Conservation (phyloP, 345 rosid genomes). For the Camelina hispida region DNA sequence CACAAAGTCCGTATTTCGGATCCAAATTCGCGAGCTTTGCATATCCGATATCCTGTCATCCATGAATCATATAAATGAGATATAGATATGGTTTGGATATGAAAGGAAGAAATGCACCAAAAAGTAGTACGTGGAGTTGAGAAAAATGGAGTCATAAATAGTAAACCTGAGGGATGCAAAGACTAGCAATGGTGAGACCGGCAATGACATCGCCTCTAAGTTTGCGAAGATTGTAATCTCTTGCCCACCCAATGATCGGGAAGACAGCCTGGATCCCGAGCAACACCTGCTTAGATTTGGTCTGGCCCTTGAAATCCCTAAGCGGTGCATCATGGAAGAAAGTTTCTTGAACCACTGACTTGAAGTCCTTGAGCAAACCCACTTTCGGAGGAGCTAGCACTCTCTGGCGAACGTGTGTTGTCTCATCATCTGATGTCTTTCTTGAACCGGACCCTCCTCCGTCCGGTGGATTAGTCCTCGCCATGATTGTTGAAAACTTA, state of each 20-base stretch:
- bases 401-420: conserved; percentile 48
- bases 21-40: conserved; percentile 84
- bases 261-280: conserved; percentile 76
- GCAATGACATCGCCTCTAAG: conserved; percentile 80
- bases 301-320: conserved; percentile 74
- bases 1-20: conserved; percentile 87
- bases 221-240: conserved; percentile 60
- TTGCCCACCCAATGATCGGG: conserved; percentile 83
- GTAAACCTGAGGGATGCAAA: conserved; percentile 92
- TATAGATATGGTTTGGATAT: not conserved
- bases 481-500: conserved; percentile 25
- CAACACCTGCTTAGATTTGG: conserved; percentile 56
- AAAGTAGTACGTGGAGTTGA: not conserved
- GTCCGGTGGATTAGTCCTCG: conserved; percentile 24
- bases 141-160: not conserved
- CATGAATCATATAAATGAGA: conserved; percentile 17
- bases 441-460: conserved; percentile 24
- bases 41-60: conserved; percentile 81
- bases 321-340: conserved; percentile 91
- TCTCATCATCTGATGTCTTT: not conserved
- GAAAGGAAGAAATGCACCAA: not conserved
- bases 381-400: conserved; percentile 76
- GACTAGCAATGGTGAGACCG: conserved; percentile 97
- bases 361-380: conserved; percentile 64
- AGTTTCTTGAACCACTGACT: conserved; percentile 64